Percentiles rank a stretch among this genome's conserved stretches.
Conservation (phyloP, 1,284 basidiomycete species). For the Lentinus polychrous region DNA sequence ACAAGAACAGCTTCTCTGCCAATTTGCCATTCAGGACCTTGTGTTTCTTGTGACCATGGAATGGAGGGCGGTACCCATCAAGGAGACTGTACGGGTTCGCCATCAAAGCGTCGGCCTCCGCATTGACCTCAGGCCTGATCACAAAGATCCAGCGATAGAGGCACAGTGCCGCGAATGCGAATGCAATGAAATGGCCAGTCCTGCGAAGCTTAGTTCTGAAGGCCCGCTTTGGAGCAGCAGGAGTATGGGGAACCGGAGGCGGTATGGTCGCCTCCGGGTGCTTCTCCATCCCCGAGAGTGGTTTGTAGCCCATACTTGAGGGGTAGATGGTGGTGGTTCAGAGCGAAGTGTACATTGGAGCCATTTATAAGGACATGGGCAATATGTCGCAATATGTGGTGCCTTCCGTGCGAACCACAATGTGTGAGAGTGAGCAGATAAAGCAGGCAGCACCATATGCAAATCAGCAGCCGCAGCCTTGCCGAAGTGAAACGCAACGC, state of each 20-base stretch:
- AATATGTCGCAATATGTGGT: slow-evolving; percentile 1
- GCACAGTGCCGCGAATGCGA: slow-evolving; percentile 7
- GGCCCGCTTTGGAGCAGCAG: slow-evolving; percentile 65
- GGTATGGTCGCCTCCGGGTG: slow-evolving; percentile 8
- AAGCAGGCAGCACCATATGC: too few relatives aligned
- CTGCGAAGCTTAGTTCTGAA: slow-evolving; percentile 83
- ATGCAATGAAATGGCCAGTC: slow-evolving; percentile 75
- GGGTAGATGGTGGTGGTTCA: not conserved
- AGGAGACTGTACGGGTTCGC: slow-evolving; percentile 14
- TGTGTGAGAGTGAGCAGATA: too few relatives aligned
- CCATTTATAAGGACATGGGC: too few relatives aligned
- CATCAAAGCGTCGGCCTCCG: slow-evolving; percentile 16
- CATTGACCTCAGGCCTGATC: slow-evolving; percentile 13
- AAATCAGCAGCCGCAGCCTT: too few relatives aligned
- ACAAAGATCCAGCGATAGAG: slow-evolving; percentile 10
- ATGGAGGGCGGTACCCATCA: slow-evolving; percentile 1
- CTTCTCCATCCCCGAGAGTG: slow-evolving; percentile 32
- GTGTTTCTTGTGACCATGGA: slow-evolving; percentile 8
- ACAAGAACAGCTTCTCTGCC: slow-evolving; percentile 18
- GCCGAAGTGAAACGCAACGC: too few relatives aligned
- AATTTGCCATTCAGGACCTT: slow-evolving; percentile 17
- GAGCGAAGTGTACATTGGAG: not conserved
- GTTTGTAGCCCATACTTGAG: not conserved
- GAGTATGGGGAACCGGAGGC: slow-evolving; percentile 8
- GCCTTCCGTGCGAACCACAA: not conserved